Percentiles rank a stretch among this genome's conserved stretches.
These are phyloP conservation scores for Begonia fuchsioides DNA, from an alignment of 306 rosid species.

Conservation along the genomic window DNA sequence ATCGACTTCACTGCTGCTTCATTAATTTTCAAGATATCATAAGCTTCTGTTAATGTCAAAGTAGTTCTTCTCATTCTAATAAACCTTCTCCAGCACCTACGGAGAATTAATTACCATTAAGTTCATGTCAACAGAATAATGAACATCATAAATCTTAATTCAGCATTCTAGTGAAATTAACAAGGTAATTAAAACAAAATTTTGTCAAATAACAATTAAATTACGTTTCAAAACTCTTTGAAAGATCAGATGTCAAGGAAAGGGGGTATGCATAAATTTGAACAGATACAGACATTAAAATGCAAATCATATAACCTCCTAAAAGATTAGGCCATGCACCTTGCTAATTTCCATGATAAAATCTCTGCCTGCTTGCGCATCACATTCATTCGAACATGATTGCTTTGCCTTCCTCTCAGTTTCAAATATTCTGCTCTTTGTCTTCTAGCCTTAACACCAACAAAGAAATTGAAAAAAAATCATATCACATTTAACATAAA, in stretches of 20 bases:
- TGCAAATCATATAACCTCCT: too few species aligned
- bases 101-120: too few species aligned
- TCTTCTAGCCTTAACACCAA: conserved; percentile 48
- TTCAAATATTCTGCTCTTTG: conserved; percentile 86
- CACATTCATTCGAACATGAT: conserved; percentile 22
- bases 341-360: conserved; percentile 63
- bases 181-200: too few species aligned
- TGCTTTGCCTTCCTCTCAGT: conserved; percentile 56
- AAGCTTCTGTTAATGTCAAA: conserved; percentile 50
- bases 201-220: too few species aligned
- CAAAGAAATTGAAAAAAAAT: too few species aligned
- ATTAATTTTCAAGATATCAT: conserved; percentile 48
- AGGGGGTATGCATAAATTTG: too few species aligned
- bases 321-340: conserved; percentile 30
- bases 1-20: conserved; percentile 50
- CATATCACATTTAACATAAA: background rate
- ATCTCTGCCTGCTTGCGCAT: conserved; percentile 64
- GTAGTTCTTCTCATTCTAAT: conserved; percentile 52
- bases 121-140: too few species aligned
- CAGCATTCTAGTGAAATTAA: too few species aligned
- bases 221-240: too few species aligned
- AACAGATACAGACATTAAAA: too few species aligned
- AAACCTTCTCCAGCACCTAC: conserved; percentile 88
- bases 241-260: too few species aligned
- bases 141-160: too few species aligned